Evolutionary conservation across 495 filamentous ascomycete genomes (phyloP).

Genomic region (Podospora conica): DNA sequence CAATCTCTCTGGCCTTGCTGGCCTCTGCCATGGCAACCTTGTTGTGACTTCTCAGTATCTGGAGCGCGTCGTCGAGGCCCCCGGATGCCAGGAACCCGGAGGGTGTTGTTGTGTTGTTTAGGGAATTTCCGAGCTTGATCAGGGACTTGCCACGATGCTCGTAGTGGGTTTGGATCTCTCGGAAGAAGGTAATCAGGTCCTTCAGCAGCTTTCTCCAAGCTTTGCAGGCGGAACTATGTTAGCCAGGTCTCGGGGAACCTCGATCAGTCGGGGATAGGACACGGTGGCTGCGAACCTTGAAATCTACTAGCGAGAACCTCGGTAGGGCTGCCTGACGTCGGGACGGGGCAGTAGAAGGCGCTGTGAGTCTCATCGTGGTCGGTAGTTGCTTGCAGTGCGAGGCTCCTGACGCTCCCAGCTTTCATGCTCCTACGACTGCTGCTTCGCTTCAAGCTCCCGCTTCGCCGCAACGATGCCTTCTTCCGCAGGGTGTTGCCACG

Average conservation of each 20-base stretch:
- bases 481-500: constrained; percentile 80
- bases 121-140: constrained; percentile 71
- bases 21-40: constrained; percentile 72
- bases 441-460: constrained; percentile 69
- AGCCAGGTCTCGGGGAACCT: neutral
- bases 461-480: constrained; percentile 68
- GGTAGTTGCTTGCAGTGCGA: constrained; percentile 56
- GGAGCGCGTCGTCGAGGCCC: constrained; percentile 78
- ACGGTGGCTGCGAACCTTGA: constrained; percentile 54
- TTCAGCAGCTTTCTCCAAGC: constrained; percentile 95
- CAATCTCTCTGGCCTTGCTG: constrained; percentile 85
- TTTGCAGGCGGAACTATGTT: constrained; percentile 28
- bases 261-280: constrained; percentile 2
- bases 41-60: constrained; percentile 75
- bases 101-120: constrained; percentile 73
- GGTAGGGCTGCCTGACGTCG: constrained; percentile 79
- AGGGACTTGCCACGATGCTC: constrained; percentile 79
- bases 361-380: constrained; percentile 71
- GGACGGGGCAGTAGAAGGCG: constrained; percentile 81
- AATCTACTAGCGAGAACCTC: constrained; percentile 87
- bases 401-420: constrained; percentile 74
- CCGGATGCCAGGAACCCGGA: constrained; percentile 66
- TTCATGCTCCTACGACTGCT: constrained; percentile 68
- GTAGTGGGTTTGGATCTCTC: constrained; percentile 86
- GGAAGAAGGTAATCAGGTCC: constrained; percentile 89